Base-by-base conservation (phyloP, 352 stramenopile species). In the Phytopythium kandeliae region DNA sequence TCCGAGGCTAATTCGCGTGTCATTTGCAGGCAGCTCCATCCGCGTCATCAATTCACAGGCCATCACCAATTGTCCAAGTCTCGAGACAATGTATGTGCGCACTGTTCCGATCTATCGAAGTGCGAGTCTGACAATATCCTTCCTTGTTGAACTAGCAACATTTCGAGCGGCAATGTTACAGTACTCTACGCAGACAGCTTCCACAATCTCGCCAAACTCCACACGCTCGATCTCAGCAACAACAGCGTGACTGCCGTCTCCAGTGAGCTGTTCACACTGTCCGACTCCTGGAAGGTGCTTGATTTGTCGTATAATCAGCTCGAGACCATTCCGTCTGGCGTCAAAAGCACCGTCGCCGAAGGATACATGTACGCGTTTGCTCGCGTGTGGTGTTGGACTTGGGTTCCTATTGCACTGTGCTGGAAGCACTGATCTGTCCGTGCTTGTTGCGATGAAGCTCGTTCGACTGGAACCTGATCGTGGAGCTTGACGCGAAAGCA, bases 281-380 rank as follows among this genome's bases (percentile, higher is more conserved):
- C 74, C 9, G 58, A 64, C 3, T 76, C 69, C 17, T 89, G 77
- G 77, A 67, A 83, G 17, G 60, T 47, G 12, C 66, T 89, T 16
- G 73, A 89, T 33, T 78, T 86, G 8, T 68, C 60, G 9, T 62
- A 72, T 50, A 86, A 86, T 36, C 46, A 59, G 25, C 68, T 89
- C 19, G 50, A 61, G 22, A 43, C 61, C 1, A 57, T 71, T 1
- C 77, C 77, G 6, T 53, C 60, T 15, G 69, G 67, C 10, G 69
- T 85, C 42, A 51, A 62, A 24, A 51, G 63, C 2, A 63, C 66
- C 16, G 60, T 66, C 17, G 74, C 68, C 17, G 48, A 72, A 49
- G 77, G 77, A 31, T 89, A 78, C 45, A 63, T 86, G 77, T 89
- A 68, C 47, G 73, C 62, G 19, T 21, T 10, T 16, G 16, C 28